A percentile compares a stretch with the other conserved stretches of the same genome.
Conservation (phyloP, 2,329 filamentous ascomycete species). For the Xylogone sp. region DNA sequence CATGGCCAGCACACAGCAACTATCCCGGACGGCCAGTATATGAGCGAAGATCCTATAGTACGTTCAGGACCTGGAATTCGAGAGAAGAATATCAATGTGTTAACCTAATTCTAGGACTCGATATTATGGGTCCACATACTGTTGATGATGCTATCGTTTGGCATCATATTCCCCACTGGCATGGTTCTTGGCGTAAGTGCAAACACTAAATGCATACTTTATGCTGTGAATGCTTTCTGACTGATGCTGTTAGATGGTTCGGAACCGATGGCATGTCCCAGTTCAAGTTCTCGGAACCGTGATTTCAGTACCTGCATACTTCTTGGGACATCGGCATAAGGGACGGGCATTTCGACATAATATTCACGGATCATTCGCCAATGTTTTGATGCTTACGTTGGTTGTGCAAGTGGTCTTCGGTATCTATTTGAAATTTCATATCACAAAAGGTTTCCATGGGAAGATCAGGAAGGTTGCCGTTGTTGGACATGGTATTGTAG, state of each 20-base stretch:
- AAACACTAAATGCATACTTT: background rate
- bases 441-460: constrained; percentile 79
- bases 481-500: constrained; percentile 72
- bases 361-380: constrained; percentile 77
- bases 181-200: constrained; percentile 86
- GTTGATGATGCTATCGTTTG: constrained; percentile 81
- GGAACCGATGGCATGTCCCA: constrained; percentile 92
- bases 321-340: constrained; percentile 85
- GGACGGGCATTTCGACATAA: constrained; percentile 83
- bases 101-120: constrained; percentile 56
- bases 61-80: constrained; percentile 22
- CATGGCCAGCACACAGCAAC: constrained; percentile 46
- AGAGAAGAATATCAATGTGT: constrained; percentile 11
- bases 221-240: constrained; percentile 7
- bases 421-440: constrained; percentile 82
- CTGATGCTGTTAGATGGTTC: constrained; percentile 61
- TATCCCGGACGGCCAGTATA: constrained; percentile 64
- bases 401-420: constrained; percentile 75
- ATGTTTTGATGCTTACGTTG: constrained; percentile 75
- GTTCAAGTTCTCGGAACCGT: constrained; percentile 71
- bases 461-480: constrained; percentile 71
- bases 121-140: constrained; percentile 94
- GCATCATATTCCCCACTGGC: constrained; percentile 85
- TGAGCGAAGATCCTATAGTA: constrained; percentile 73
- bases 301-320: constrained; percentile 79